Conservation (phyloP, 140 eudicot species). For the Erigeron philadelphicus region DNA sequence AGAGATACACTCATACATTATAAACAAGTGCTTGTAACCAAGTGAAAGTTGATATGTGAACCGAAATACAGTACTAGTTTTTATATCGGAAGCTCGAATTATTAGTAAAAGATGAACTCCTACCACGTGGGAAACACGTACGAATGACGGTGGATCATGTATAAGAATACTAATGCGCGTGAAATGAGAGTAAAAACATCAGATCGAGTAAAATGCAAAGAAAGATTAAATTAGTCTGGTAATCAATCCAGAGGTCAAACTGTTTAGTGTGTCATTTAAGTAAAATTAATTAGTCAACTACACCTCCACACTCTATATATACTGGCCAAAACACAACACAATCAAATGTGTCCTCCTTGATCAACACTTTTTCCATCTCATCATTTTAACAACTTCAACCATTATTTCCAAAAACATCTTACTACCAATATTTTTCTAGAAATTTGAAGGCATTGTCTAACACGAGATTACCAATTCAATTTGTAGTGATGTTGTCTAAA, state of each 20-base stretch:
- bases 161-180: constrained; percentile 19
- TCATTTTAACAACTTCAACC: not conserved
- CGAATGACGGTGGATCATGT: constrained; percentile 17
- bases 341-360: constrained; percentile 14
- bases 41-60: too few relatives aligned
- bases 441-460: not conserved
- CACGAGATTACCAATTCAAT: not conserved
- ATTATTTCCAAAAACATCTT: not conserved
- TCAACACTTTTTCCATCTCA: constrained; percentile 8
- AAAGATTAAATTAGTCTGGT: constrained; percentile 16
- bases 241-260: constrained; percentile 21
- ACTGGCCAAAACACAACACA: constrained; percentile 19
- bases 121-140: constrained; percentile 26
- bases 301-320: constrained; percentile 21
- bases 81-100: too few relatives aligned
- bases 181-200: not conserved
- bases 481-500: constrained; percentile 41
- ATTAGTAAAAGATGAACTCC: not conserved
- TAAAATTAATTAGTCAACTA: constrained; percentile 25
- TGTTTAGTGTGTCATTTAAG: constrained; percentile 19
- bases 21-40: too few relatives aligned
- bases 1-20: too few relatives aligned
- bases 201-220: not conserved
- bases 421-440: not conserved
- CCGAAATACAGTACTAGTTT: too few relatives aligned